Base-by-base conservation (phyloP, 2,329 filamentous ascomycete genomes). In the Aspergillaceae sp. region DNA sequence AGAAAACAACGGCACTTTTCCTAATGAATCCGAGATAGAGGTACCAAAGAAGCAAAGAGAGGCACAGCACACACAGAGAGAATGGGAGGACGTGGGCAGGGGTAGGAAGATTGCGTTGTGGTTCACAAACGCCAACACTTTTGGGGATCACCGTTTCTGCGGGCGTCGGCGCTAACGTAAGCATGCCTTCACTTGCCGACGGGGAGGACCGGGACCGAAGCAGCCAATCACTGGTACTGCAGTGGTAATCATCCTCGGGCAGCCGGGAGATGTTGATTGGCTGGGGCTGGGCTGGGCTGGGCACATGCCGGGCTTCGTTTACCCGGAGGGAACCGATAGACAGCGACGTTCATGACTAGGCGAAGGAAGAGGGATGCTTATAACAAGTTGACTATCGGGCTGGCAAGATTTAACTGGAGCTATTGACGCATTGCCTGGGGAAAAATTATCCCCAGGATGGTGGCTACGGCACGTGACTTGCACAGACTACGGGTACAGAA, bases 171-270 rank as follows among this genome's bases (percentile, higher is more conserved):
- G 57, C 53, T 69, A 66, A 69, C 58, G 54, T 68, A 67, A 68
- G 52, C 57, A 51, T 44, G 45, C 47, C 50, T 53, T 51, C 51
- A 57, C 56, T 65, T 65, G 61, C 63, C 61, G 60, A 63, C 55
- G 56, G 51, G 50, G 51, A 54, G 51, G 48, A 54, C 56, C 56
- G 55, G 54, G 54, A 56, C 58, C 52, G 55, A 62, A 43, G 3
- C 5, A 44, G 38, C 65, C 65, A 68, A 68, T 67, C 57, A 66
- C 44, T 8, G 28, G 5, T 3, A 10, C 43, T 32, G 47, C 48
- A 67, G 61, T 58, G 56, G 63, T 66, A 64, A 67, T 60, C 65
- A 58, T 19, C 56, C 59, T 60, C 63, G 63, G 57, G 56, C 56
- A 53, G 60, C 54, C 50, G 56, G 56, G 48, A 34, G 32, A 6